Evolutionary conservation across 169 alveolate genomes (phyloP), one percentile per base, ranked within the genome.

Genomic region (Plasmodium vivax): DNA sequence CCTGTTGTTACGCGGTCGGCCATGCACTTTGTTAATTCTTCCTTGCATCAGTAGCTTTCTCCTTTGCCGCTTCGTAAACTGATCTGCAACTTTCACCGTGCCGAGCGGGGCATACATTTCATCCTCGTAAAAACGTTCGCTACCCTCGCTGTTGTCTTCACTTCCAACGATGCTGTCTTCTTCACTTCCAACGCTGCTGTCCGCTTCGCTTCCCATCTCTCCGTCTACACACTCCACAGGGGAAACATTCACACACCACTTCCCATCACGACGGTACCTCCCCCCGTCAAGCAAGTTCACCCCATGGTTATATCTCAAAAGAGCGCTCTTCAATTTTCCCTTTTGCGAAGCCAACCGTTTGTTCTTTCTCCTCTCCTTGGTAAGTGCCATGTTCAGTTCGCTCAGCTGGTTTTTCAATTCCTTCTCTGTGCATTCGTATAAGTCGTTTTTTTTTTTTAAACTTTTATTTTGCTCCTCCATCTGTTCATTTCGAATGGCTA

Each of bases 331-430:
- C 77, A 92, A 51, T 92, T 83, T 92, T 5, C 23, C 84, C 82
- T 92, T 92, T 82, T 92, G 87, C 14, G 72, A 47, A 72, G 62
- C 56, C 43, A 92, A 51, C 73, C 51, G 38, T n/a, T 51, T 92
- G 47, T 82, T 92, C 83, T 54, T 92, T 72, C 56, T 80, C 79
- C 85, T 92, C 75, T 92, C 95, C 62, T 92, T 92, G 34, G 14
- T 16, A 81, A 71, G 56, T 41, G 56, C 32, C n/a, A 47, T 73
- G 51, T 92, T 92, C 38, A 82, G 43, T 16, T 81, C 85, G 54
- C 54, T 51, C 43, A 92, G 14, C 75, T 82, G 82, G 6, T 36
- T 82, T 56, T 73, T 81, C 47, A 92, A 73, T 12, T 45, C 47
- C 30, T 83, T 47, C 19, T 92, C 92, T 43, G 77, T 12, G 54